Conservation (phyloP, 2,329 filamentous ascomycete genomes). For the Cladosporium sp. region DNA sequence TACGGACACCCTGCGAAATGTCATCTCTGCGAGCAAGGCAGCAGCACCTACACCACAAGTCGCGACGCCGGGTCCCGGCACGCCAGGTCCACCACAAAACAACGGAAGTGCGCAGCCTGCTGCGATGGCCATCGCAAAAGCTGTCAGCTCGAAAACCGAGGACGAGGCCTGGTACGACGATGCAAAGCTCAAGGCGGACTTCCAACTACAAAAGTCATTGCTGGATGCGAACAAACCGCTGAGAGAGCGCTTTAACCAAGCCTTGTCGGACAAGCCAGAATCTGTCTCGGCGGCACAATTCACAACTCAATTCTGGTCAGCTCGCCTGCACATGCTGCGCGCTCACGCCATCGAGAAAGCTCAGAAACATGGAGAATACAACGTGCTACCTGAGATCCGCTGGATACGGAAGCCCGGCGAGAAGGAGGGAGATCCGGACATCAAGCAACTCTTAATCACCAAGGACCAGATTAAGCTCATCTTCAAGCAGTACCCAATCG, state of each 20-base stretch:
- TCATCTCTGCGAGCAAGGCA: conserved; percentile 70
- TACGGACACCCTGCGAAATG: conserved; percentile 75
- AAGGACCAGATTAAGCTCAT: conserved; percentile 92
- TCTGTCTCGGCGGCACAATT: conserved; percentile 79
- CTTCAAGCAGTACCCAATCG: conserved; percentile 86
- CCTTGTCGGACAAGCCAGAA: conserved; percentile 78
- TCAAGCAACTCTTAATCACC: conserved; percentile 78
- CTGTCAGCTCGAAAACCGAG: conserved; percentile 53
- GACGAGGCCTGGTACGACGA: conserved; percentile 77
- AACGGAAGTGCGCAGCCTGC: conserved; percentile 52
- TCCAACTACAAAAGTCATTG: conserved; percentile 81
- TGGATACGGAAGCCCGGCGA: conserved; percentile 33
- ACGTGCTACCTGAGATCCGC: conserved; percentile 88
- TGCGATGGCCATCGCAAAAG: conserved; percentile 76
- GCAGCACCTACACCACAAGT: conserved; percentile 29
- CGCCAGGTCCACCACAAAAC: conserved; percentile 25
- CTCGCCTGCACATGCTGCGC: conserved; percentile 78
- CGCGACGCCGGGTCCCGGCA: conserved; percentile 25
- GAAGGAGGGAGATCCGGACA: conserved; percentile 62
- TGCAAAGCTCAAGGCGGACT: conserved; percentile 71
- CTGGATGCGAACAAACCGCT: conserved; percentile 74
- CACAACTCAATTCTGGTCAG: conserved; percentile 92
- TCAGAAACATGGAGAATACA: conserved; percentile 87
- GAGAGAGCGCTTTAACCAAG: conserved; percentile 83
- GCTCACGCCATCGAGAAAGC: conserved; percentile 86